These are phyloP conservation scores for Roridomyces roridus DNA, from an alignment of 768 basidiomycete genomes.

Conservation along the genomic window DNA sequence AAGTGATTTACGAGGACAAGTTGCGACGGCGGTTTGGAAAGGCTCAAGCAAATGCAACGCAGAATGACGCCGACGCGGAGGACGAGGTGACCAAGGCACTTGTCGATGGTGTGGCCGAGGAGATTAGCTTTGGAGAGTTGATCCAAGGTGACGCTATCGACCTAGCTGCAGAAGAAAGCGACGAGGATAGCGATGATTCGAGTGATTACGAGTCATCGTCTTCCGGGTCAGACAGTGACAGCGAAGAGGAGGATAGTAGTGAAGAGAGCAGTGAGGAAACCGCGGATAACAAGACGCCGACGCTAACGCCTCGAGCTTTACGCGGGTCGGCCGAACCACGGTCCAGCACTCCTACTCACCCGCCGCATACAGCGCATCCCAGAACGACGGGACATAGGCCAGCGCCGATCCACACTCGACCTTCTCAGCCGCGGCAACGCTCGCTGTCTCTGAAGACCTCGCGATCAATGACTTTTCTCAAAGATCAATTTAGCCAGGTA, in stretches of 20 bases:
- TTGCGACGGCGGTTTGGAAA: constrained; percentile 84
- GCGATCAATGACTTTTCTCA: constrained; percentile 49
- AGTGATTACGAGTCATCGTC: constrained; percentile 28
- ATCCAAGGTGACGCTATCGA: constrained; percentile 82
- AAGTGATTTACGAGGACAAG: constrained; percentile 91
- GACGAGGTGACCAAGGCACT: constrained; percentile 86
- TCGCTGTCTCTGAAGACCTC: constrained; percentile 54
- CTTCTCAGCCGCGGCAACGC: constrained; percentile 24
- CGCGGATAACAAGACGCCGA: constrained; percentile 23
- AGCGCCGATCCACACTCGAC: constrained; percentile 21
- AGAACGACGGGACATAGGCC: constrained; percentile 7
- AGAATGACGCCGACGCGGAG: constrained; percentile 67
- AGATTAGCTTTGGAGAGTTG: constrained; percentile 83
- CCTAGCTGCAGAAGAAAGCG: constrained; percentile 74
- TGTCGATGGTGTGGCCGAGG: constrained; percentile 80
- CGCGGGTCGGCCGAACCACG: constrained; percentile 13
- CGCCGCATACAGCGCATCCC: background rate
- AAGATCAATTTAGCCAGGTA: constrained; percentile 28
- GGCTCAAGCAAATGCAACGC: constrained; percentile 47
- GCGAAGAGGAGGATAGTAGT: constrained; percentile 33
- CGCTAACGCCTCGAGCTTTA: constrained; percentile 14
- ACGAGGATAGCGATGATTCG: constrained; percentile 48
- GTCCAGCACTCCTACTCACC: background rate
- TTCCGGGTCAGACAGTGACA: constrained; percentile 1
- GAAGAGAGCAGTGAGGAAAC: constrained; percentile 31